Percentiles rank a stretch among this genome's conserved stretches.
Conservation (phyloP, 495 filamentous ascomycete species). For the Tricharina praecox region DNA sequence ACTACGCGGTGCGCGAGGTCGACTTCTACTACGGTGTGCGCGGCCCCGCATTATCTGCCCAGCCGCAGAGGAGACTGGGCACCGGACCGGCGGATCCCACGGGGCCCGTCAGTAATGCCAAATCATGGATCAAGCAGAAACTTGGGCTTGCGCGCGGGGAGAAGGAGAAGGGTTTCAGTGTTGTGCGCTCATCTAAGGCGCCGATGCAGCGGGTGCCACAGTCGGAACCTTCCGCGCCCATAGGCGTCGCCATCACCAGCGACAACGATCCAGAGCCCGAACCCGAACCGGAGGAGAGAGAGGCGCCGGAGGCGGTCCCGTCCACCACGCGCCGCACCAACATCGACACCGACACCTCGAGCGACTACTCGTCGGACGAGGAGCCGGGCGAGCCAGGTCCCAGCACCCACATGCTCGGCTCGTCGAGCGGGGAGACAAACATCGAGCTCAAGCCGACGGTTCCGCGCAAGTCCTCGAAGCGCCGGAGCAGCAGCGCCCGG, state of each 20-base stretch:
- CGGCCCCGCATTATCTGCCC: conserved; percentile 71
- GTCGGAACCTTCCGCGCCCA: no score
- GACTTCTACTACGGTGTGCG: conserved; percentile 91
- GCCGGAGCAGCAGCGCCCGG: conserved; percentile 27
- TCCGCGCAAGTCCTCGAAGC: conserved; percentile 47
- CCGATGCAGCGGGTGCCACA: conserved; percentile 15
- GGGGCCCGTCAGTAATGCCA: conserved; percentile 68
- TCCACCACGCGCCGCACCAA: no score
- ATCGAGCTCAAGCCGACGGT: conserved; percentile 32
- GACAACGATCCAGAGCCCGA: no score
- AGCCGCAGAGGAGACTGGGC: conserved; percentile 63
- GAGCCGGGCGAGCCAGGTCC: conserved; percentile 18
- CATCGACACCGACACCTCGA: conserved; percentile 21
- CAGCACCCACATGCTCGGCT: conserved; percentile 17
- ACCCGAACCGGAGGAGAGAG: conserved; percentile 11
- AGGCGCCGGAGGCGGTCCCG: conserved; percentile 8
- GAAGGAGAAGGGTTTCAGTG: conserved; percentile 81
- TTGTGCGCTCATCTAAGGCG: conserved; percentile 63
- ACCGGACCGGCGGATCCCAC: conserved; percentile 93
- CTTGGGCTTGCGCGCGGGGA: conserved; percentile 74
- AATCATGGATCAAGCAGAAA: conserved; percentile 68
- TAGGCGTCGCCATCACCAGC: no score
- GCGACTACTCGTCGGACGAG: conserved; percentile 24
- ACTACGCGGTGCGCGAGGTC: conserved; percentile 82
- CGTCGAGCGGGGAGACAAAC: conserved; percentile 4